Evolutionary conservation across 2,329 filamentous ascomycete genomes (phyloP).

Genomic region (Ilyonectria robusta): DNA sequence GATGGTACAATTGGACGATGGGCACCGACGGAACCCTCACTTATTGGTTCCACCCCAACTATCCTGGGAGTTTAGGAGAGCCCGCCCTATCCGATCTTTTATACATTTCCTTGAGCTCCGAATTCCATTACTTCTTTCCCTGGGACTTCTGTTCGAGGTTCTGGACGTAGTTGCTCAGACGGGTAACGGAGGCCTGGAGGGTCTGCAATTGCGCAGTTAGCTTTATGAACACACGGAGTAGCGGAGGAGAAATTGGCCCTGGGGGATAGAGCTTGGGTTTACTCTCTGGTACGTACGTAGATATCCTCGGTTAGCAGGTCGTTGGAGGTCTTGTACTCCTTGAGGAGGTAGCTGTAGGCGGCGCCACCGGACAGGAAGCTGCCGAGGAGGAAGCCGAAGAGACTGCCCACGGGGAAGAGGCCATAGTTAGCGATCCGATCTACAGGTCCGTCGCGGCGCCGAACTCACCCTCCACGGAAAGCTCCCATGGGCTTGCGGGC

Average conservation of each 20-base stretch:
- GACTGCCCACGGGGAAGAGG: constrained; percentile 61
- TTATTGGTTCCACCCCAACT: constrained; percentile 32
- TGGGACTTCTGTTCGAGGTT: constrained; percentile 86
- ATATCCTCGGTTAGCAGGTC: constrained; percentile 96
- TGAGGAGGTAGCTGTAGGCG: constrained; percentile 92
- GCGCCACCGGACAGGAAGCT: constrained; percentile 82
- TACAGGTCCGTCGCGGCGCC: constrained; percentile 18
- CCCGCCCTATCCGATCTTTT: constrained; percentile 33
- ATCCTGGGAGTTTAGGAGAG: constrained; percentile 22
- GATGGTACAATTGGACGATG: constrained; percentile 18
- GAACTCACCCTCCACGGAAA: constrained; percentile 72
- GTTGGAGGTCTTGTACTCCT: constrained; percentile 95
- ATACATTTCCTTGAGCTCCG: constrained; percentile 35
- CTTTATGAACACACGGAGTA: not conserved
- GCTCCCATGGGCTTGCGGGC: constrained; percentile 72
- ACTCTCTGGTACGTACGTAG: constrained; percentile 76
- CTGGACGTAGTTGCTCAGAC: constrained; percentile 87
- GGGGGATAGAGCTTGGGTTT: not conserved
- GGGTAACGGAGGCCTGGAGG: constrained; percentile 88
- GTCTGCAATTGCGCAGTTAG: constrained; percentile 66
- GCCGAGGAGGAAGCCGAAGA: constrained; percentile 93
- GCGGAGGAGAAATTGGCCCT: constrained; percentile 7
- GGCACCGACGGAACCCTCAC: constrained; percentile 18
- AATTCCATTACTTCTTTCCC: constrained; percentile 73
- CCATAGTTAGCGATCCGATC: constrained; percentile 25